Evolutionary conservation across 768 basidiomycete genomes (phyloP).

Genomic region (Rickenella mellea): DNA sequence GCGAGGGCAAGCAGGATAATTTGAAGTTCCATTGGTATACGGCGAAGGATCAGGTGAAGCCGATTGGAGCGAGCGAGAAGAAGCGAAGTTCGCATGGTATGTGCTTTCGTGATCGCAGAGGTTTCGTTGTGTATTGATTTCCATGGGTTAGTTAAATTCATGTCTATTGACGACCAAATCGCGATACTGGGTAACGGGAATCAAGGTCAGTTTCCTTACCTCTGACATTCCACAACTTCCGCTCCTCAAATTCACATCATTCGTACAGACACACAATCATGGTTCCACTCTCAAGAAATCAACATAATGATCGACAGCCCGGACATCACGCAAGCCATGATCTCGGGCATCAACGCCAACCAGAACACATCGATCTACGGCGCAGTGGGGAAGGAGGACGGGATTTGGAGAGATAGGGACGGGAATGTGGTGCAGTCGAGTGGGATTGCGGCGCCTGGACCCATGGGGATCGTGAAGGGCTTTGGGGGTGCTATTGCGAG

Average conservation of each 20-base stretch:
- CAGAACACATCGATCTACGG: conserved; percentile 52
- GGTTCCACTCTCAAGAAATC: conserved; percentile 66
- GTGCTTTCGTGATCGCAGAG: conserved; percentile 7
- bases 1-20: conserved; percentile 33
- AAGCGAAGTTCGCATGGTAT: conserved; percentile 60
- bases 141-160: conserved; percentile 58
- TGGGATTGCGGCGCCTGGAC: conserved; percentile 23
- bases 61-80: conserved; percentile 55
- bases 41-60: conserved; percentile 54
- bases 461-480: conserved; percentile 31
- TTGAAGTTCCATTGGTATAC: conserved; percentile 51
- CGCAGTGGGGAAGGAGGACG: conserved; percentile 31
- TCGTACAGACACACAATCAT: conserved; percentile 61
- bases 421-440: conserved; percentile 32
- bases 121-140: too few relatives aligned
- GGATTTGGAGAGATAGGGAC: conserved; percentile 45
- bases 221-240: too few relatives aligned
- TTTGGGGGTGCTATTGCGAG: conserved; percentile 31
- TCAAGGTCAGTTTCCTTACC: too few relatives aligned
- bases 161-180: conserved; percentile 54
- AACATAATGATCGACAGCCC: conserved; percentile 55
- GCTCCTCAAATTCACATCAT: too few relatives aligned
- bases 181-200: conserved; percentile 66
- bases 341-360: conserved; percentile 38
- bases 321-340: conserved; percentile 44